Evolutionary conservation across 169 alveolate genomes (phyloP).

Genomic region (Eimeria brunetti): DNA sequence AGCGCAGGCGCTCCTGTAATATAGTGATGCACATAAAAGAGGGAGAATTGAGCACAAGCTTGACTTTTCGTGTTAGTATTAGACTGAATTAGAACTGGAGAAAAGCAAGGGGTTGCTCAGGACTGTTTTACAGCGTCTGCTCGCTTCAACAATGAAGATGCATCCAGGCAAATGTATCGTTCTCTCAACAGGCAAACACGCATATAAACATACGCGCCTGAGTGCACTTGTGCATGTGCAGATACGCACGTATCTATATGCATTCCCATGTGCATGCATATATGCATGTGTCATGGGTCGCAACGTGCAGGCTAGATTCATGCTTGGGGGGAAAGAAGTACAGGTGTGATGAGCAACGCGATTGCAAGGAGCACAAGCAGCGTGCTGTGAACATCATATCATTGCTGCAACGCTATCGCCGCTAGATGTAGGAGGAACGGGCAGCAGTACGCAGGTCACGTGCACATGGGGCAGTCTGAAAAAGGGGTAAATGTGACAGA

Average conservation of each 20-base stretch:
- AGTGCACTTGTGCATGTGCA: neutral
- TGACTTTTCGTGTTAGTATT: too few species aligned
- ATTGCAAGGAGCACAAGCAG: neutral
- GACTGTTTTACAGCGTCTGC: too few species aligned
- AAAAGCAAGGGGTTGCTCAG: neutral
- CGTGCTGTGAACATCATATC: neutral
- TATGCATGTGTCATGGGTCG: neutral
- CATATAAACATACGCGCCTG: neutral
- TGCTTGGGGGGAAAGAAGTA: neutral
- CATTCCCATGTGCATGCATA: neutral
- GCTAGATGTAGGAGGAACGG: neutral
- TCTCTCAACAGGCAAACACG: neutral
- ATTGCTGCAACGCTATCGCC: neutral
- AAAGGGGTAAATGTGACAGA: neutral
- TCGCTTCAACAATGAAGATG: too few species aligned
- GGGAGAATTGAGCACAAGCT: too few species aligned
- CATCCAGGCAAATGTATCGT: neutral
- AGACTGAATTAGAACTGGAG: neutral
- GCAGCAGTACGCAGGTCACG: neutral
- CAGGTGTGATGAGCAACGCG: neutral
- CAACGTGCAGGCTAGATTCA: neutral
- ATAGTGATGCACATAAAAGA: too few species aligned
- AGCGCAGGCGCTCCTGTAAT: slow-evolving; percentile 13
- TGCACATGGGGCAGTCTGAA: neutral
- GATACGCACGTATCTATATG: neutral